Evolutionary conservation across 768 basidiomycete species (phyloP).

Genomic region (Lentinula guzmanii): DNA sequence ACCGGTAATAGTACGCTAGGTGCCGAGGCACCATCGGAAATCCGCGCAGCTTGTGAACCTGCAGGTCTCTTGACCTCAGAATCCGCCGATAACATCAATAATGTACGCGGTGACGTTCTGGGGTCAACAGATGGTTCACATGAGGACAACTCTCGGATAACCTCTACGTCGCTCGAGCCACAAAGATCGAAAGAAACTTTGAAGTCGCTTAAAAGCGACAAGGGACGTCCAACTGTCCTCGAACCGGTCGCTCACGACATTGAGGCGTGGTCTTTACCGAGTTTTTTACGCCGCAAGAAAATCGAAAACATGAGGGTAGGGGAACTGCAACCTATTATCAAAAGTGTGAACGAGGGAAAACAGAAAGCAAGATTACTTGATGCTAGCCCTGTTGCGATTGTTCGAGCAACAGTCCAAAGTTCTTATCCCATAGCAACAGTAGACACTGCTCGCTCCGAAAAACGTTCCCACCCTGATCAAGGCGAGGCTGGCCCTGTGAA

Average conservation of each 20-base stretch:
- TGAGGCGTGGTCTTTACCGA: constrained; percentile 1
- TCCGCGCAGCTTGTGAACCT: not conserved
- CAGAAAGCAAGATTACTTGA: not conserved
- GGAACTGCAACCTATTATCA: not conserved
- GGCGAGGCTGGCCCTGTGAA: not conserved
- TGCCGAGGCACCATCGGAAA: not conserved
- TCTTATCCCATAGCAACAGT: not conserved
- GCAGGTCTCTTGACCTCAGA: not conserved
- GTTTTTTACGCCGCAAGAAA: constrained; percentile 1
- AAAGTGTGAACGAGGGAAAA: not conserved
- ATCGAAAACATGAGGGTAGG: not conserved
- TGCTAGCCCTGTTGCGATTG: not conserved
- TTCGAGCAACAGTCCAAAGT: not conserved
- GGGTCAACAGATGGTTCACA: not conserved
- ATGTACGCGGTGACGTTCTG: not conserved
- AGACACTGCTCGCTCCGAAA: not conserved
- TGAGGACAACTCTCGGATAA: not conserved
- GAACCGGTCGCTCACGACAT: not conserved
- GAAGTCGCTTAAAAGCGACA: not conserved
- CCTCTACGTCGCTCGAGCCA: not conserved
- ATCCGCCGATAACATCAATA: not conserved
- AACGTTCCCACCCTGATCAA: not conserved
- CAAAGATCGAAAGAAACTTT: not conserved
- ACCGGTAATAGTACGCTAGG: not conserved
- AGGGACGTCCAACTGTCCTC: not conserved